phyloP scores from a whole-genome alignment of 106 monocot genomes.

The Dioscorea zingiberensis region DNA sequence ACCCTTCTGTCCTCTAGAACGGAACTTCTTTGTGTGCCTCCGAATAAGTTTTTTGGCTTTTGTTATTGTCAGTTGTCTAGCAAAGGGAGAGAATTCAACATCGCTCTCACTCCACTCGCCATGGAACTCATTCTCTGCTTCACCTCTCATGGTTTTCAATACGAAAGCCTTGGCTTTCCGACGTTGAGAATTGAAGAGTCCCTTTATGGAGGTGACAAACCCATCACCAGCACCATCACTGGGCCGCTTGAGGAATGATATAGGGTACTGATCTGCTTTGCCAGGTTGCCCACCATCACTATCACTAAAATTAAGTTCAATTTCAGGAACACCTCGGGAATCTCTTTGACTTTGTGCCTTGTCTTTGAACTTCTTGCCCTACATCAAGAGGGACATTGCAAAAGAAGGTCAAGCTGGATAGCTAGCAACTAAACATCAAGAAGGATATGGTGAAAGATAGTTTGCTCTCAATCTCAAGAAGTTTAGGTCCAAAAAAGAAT shows the following conservation, averaged over 20 bases:
- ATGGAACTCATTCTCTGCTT: conserved; percentile 56
- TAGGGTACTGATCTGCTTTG: conserved; percentile 46
- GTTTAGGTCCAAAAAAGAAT: too few relatives aligned
- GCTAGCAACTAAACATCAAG: too few relatives aligned
- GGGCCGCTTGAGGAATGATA: conserved; percentile 44
- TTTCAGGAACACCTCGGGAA: conserved; percentile 38
- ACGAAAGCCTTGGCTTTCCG: conserved; percentile 86
- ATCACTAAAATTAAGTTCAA: conserved; percentile 60
- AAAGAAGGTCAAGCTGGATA: too few relatives aligned
- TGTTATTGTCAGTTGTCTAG: conserved; percentile 89
- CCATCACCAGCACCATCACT: conserved; percentile 96
- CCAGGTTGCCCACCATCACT: conserved; percentile 70
- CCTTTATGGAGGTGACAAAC: conserved; percentile 88
- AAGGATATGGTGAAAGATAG: too few relatives aligned
- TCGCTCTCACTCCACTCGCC: conserved; percentile 88
- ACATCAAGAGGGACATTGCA: neutral
- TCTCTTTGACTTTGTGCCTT: conserved; percentile 65
- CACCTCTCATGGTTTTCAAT: conserved; percentile 84
- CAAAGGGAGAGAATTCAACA: conserved; percentile 72
- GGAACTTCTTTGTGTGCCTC: conserved; percentile 79
- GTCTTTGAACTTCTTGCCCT: conserved; percentile 99
- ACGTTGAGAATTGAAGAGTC: conserved; percentile 88
- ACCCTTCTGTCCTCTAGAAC: conserved; percentile 48
- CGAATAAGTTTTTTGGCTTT: conserved; percentile 82
- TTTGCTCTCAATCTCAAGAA: too few relatives aligned